A percentile compares a stretch with the other conserved stretches of the same genome.
Evolutionary conservation across 441 rosid species (phyloP).

Genomic region (Raphanus hybrid): DNA sequence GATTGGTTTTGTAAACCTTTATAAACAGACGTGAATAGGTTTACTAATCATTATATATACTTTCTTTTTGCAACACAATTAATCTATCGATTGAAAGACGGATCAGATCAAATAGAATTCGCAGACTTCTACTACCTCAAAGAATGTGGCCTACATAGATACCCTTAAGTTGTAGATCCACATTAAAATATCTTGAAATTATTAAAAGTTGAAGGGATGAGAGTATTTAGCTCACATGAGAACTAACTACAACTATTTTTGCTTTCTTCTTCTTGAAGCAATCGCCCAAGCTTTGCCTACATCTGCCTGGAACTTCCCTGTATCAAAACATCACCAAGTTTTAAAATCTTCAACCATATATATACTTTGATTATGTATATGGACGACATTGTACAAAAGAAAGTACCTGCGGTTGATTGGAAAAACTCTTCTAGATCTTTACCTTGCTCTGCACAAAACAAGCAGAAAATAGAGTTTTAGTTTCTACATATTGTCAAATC

Average conservation of each 20-base stretch:
- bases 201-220: conserved; percentile 10
- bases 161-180: neutral
- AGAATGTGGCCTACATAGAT: neutral
- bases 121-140: too few relatives aligned
- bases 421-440: conserved; percentile 81
- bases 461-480: neutral
- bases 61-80: too few relatives aligned
- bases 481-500: neutral
- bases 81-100: too few relatives aligned
- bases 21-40: too few relatives aligned
- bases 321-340: conserved; percentile 21
- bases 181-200: neutral
- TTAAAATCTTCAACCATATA: neutral
- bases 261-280: conserved; percentile 68
- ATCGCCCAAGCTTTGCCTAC: conserved; percentile 96
- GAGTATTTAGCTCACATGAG: conserved; percentile 1
- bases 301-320: conserved; percentile 93
- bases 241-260: conserved; percentile 31
- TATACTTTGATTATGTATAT: neutral
- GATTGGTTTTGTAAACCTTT: too few relatives aligned
- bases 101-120: too few relatives aligned
- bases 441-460: conserved; percentile 69
- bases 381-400: too few relatives aligned
- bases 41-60: too few relatives aligned
- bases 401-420: conserved; percentile 77